Percentiles rank a stretch among this genome's conserved stretches.
These are phyloP conservation scores for Colletotrichum lindemuthianum DNA, from an alignment of 2,329 filamentous ascomycete species.

Conservation along the genomic window DNA sequence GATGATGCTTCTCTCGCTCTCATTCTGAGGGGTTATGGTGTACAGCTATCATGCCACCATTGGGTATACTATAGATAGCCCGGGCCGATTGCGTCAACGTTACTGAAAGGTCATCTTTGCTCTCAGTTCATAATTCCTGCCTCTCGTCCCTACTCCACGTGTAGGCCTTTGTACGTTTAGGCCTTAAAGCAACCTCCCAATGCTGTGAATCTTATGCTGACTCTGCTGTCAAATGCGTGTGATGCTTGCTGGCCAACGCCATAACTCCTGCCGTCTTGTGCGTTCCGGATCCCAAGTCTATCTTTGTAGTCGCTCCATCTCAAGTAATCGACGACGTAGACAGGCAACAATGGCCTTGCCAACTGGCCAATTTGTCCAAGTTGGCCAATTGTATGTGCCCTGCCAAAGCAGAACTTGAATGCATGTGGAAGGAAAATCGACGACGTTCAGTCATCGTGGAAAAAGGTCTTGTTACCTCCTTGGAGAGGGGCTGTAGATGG, in stretches of 20 bases:
- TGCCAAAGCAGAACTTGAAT: neutral
- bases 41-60: constrained; percentile 3
- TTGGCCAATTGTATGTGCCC: neutral
- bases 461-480: constrained; percentile 59
- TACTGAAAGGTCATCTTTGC: constrained; percentile 6
- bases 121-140: constrained; percentile 14
- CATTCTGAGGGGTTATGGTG: neutral
- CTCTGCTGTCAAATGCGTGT: constrained; percentile 32
- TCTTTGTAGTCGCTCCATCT: neutral
- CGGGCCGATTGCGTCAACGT: constrained; percentile 7
- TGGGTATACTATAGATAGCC: constrained; percentile 32
- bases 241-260: constrained; percentile 36
- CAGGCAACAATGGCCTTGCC: neutral
- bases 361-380: neutral
- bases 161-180: constrained; percentile 12
- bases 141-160: constrained; percentile 5
- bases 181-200: constrained; percentile 22
- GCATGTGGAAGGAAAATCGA: too few relatives aligned
- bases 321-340: neutral
- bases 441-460: constrained; percentile 54
- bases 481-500: constrained; percentile 64
- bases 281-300: constrained; percentile 11
- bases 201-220: constrained; percentile 33
- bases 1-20: too few relatives aligned
- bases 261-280: constrained; percentile 15